Conservation (phyloP, 805 yeast genomes). For the Ogataea salicorniae region DNA sequence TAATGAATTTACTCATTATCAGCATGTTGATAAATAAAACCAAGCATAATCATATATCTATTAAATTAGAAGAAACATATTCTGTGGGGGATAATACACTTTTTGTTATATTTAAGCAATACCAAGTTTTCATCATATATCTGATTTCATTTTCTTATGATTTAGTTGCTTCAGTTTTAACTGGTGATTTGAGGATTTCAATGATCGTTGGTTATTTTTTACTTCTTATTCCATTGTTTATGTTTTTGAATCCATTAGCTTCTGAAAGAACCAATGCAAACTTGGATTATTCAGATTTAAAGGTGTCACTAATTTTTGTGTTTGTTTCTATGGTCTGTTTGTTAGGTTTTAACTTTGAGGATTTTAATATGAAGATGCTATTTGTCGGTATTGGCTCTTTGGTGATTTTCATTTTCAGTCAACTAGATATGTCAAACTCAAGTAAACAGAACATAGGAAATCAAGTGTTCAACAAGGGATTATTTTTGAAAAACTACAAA, state of each 20-base stretch:
- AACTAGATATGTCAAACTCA: constrained; percentile 18
- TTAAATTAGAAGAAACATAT: constrained; percentile 17
- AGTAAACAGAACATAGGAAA: constrained; percentile 5
- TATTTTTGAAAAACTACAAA: constrained; percentile 21
- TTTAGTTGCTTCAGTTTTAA: neutral
- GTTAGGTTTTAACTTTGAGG: constrained; percentile 11
- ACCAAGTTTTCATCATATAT: constrained; percentile 18
- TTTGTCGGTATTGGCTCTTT: constrained; percentile 28
- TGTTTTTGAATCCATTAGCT: constrained; percentile 14
- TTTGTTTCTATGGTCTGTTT: constrained; percentile 6
- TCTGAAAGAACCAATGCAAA: neutral
- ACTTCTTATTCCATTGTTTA: constrained; percentile 16
- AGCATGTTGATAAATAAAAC: constrained; percentile 13
- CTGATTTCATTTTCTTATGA: constrained; percentile 12
- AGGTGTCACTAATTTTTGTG: constrained; percentile 7
- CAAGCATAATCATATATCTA: constrained; percentile 9
- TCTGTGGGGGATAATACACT: constrained; percentile 10
- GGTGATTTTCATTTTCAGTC: constrained; percentile 25
- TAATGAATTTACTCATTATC: constrained; percentile 22
- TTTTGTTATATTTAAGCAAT: constrained; percentile 4
- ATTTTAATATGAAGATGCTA: constrained; percentile 26
- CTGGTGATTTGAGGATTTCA: neutral
- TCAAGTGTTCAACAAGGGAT: constrained; percentile 19
- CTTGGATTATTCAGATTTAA: constrained; percentile 8
- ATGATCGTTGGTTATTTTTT: constrained; percentile 16